Percentiles rank a stretch among this genome's conserved stretches.
Evolutionary conservation across 2,329 filamentous ascomycete species (phyloP).

Genomic region (Alternaria consortialis): DNA sequence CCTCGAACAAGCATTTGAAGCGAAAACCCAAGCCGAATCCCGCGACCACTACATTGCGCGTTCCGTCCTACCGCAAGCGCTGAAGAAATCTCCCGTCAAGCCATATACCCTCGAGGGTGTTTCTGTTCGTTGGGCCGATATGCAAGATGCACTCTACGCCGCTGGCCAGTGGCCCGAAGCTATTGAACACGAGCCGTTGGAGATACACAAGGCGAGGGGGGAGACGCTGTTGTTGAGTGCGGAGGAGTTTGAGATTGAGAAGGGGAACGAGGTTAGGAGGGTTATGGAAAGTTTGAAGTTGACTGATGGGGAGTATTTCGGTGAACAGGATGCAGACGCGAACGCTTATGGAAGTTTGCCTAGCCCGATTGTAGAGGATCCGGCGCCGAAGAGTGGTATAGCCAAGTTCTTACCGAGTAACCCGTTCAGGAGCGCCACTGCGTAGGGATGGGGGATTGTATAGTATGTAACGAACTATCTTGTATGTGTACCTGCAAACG

Average conservation of each 20-base stretch:
- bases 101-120: constrained; percentile 41
- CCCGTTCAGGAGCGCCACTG: constrained; percentile 29
- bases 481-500: not conserved
- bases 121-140: constrained; percentile 45
- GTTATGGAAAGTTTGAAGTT: constrained; percentile 23
- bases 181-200: constrained; percentile 34
- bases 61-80: constrained; percentile 32
- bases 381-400: constrained; percentile 6
- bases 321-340: not conserved
- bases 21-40: constrained; percentile 23
- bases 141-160: constrained; percentile 44
- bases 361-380: not conserved
- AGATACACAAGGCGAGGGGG: constrained; percentile 22
- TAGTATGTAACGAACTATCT: constrained; percentile 7
- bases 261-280: constrained; percentile 24
- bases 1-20: constrained; percentile 36
- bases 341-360: not conserved
- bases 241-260: constrained; percentile 33
- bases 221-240: constrained; percentile 22
- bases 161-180: constrained; percentile 29
- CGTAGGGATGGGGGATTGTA: constrained; percentile 12
- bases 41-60: constrained; percentile 33
- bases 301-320: not conserved
- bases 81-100: constrained; percentile 27
- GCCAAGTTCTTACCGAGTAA: constrained; percentile 27